Percentiles rank a stretch among this genome's conserved stretches.
Conservation (phyloP, 306 rosid genomes). For the Lagenaria siceraria region DNA sequence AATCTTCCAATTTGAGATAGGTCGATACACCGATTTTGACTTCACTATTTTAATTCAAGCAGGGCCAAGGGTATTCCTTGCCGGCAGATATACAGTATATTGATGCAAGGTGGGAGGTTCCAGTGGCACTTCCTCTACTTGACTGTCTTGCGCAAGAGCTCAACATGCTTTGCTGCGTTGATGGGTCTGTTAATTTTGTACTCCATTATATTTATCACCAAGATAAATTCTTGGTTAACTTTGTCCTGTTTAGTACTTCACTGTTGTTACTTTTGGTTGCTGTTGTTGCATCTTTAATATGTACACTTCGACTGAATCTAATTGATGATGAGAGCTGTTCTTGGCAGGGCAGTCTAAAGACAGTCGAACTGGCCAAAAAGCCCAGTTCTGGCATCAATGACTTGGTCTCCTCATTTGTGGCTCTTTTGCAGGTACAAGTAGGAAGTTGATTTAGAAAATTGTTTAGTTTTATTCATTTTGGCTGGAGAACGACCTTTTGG, state of each 20-base stretch:
- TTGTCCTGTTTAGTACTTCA: background rate
- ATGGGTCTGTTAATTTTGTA: slow-evolving; percentile 53
- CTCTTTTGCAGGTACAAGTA: slow-evolving; percentile 89
- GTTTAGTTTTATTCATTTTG: background rate
- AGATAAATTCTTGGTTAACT: slow-evolving; percentile 1
- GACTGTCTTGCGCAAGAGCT: slow-evolving; percentile 81
- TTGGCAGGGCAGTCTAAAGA: slow-evolving; percentile 94
- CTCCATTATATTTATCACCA: background rate
- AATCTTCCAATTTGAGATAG: background rate
- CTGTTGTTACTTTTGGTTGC: background rate
- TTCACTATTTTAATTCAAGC: slow-evolving; percentile 12
- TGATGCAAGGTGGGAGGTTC: slow-evolving; percentile 77
- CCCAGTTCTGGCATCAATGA: slow-evolving; percentile 53
- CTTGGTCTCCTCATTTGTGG: slow-evolving; percentile 76
- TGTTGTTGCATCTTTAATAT: background rate
- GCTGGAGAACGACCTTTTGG: background rate
- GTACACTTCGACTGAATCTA: background rate
- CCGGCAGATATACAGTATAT: slow-evolving; percentile 92
- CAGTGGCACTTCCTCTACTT: slow-evolving; percentile 79
- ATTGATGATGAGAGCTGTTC: slow-evolving; percentile 13
- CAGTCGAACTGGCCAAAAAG: slow-evolving; percentile 29
- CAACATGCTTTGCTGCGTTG: slow-evolving; percentile 62
- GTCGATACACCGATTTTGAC: background rate
- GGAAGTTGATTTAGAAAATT: background rate
- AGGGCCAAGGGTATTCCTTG: slow-evolving; percentile 91